Evolutionary conservation across 208 protist species (phyloP).

Genomic region (Acanthamoeba healyi): DNA sequence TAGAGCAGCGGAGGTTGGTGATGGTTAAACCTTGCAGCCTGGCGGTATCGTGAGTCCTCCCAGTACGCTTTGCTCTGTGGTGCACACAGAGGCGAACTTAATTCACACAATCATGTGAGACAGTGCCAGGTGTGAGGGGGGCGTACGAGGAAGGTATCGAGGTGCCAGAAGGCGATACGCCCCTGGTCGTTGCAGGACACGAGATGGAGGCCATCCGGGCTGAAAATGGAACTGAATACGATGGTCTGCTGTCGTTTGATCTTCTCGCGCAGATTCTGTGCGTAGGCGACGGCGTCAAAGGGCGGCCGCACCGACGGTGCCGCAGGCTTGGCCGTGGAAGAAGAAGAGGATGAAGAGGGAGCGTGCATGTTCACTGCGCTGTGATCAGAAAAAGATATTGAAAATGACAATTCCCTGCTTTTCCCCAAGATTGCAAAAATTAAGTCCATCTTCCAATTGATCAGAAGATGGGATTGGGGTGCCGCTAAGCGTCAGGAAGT

Average conservation of each 20-base stretch:
- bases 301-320: constrained; percentile 9
- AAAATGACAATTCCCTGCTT: neutral
- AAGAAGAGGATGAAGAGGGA: neutral
- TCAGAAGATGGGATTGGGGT: neutral
- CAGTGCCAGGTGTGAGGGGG: neutral
- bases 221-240: constrained; percentile 37
- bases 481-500: no score
- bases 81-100: neutral
- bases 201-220: constrained; percentile 27
- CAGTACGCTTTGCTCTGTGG: constrained; percentile 20
- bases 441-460: no score
- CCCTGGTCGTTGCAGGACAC: constrained; percentile 38
- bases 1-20: no score
- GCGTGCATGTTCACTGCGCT: neutral
- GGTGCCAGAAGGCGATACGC: constrained; percentile 26
- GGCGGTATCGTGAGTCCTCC: constrained; percentile 15
- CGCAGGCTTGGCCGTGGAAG: neutral
- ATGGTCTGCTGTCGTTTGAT: constrained; percentile 17
- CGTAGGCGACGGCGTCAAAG: neutral
- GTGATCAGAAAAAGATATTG: neutral
- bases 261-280: constrained; percentile 15
- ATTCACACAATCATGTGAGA: neutral
- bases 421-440: no score
- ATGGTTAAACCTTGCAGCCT: neutral
- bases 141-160: constrained; percentile 21